Percentiles rank a stretch among this genome's conserved stretches.
Evolutionary conservation across 805 yeast genomes (phyloP).

Genomic region (Groenewaldozyma tartarivorans): DNA sequence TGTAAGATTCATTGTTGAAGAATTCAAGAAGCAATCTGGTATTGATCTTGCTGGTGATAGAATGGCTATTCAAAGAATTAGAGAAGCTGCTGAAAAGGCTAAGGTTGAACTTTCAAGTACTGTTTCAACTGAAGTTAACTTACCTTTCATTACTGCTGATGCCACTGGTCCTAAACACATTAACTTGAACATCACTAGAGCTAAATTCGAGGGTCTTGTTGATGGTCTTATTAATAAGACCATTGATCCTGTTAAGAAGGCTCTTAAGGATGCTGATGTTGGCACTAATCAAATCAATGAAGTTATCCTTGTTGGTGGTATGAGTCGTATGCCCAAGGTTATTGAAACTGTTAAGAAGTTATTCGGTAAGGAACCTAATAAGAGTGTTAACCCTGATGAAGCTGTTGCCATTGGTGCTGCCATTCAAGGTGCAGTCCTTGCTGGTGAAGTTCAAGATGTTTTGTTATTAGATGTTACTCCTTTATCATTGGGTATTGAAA

Average conservation of each 20-base stretch:
- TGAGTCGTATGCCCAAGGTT: constrained; percentile 90
- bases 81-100: constrained; percentile 86
- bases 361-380: constrained; percentile 78
- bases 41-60: constrained; percentile 56
- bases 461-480: constrained; percentile 84
- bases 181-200: constrained; percentile 57
- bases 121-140: constrained; percentile 61
- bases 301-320: constrained; percentile 82
- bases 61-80: constrained; percentile 75
- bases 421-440: constrained; percentile 91
- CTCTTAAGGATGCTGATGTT: constrained; percentile 71
- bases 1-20: constrained; percentile 72
- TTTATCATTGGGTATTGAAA: constrained; percentile 89
- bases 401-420: constrained; percentile 97
- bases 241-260: constrained; percentile 68
- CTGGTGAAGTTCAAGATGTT: constrained; percentile 92
- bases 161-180: constrained; percentile 75
- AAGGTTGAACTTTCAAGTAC: constrained; percentile 77
- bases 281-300: constrained; percentile 59
- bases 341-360: constrained; percentile 63
- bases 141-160: constrained; percentile 82
- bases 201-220: constrained; percentile 58
- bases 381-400: constrained; percentile 91
- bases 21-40: constrained; percentile 68
- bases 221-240: constrained; percentile 66